These are phyloP conservation scores for Solanum sitiens DNA, from an alignment of 257 asterid species.

Conservation along the genomic window DNA sequence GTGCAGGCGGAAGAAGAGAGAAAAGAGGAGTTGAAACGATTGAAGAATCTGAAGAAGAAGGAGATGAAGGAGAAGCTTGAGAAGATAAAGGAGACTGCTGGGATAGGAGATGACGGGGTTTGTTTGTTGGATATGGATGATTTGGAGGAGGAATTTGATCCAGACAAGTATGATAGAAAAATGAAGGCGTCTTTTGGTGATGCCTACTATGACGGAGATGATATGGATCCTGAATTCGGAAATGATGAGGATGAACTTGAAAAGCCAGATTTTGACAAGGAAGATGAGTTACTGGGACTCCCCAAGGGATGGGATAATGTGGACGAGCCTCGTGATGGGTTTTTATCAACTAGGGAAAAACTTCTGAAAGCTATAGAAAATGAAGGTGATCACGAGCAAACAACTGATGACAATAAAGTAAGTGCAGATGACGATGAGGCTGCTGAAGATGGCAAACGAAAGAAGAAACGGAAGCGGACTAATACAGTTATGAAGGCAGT, in stretches of 20 bases:
- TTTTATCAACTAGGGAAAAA: conserved; percentile 38
- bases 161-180: conserved; percentile 62
- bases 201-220: conserved; percentile 53
- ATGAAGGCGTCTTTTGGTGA: conserved; percentile 62
- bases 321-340: conserved; percentile 30
- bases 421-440: conserved; percentile 21
- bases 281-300: conserved; percentile 83
- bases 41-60: conserved; percentile 79
- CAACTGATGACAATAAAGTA: conserved; percentile 12
- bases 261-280: conserved; percentile 78
- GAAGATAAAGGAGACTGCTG: conserved; percentile 72
- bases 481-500: conserved; percentile 39
- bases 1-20: conserved; percentile 53
- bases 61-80: conserved; percentile 72
- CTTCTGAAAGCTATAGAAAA: conserved; percentile 20
- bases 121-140: conserved; percentile 43
- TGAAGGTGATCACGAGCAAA: conserved; percentile 8
- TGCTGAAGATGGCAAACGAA: conserved; percentile 34
- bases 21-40: conserved; percentile 67
- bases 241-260: conserved; percentile 39
- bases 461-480: conserved; percentile 38
- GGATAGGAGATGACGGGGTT: conserved; percentile 38
- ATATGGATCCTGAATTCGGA: conserved; percentile 52
- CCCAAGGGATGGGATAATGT: conserved; percentile 53
- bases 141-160: conserved; percentile 75